Base-by-base conservation (phyloP, 352 stramenopile genomes). In the Peronospora farinosa region DNA sequence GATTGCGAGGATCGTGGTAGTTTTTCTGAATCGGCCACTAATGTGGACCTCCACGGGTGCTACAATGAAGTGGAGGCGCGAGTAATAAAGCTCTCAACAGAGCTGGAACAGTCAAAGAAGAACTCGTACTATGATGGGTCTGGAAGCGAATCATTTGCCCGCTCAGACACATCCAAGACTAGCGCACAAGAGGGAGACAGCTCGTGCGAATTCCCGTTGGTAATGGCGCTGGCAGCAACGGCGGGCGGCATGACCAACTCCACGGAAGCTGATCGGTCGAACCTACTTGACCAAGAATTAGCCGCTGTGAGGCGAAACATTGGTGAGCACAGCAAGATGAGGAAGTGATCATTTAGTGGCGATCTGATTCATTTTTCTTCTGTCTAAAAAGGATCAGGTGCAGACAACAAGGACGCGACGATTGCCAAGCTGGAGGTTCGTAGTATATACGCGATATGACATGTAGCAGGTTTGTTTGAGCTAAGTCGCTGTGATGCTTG, bases 161-260 rank as follows among this genome's bases (percentile, higher is more conserved):
- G 62, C 0, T 90, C 78, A 0, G 79, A 90, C 47, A 43, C 79
- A 38, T 92, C 80, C 12, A 87, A 89, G 57, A 69, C 65, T 0
- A 88, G 79, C 23, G 70, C 61, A 19, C 74, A 66, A 13, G 80
- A 79, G 41, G 76, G 62, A 16, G 78, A 86, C 46, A 88, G 76
- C 15, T 88, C 74, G 15, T 92, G 72, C 39, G 80, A 94, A 43
- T 91, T 94, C 52, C 83, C 83, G 19, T 59, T 94, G 17, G 80
- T 90, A 16, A 48, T 94, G 11, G 83, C 80, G 8, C 52, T 94
- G 8, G 80, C 83, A 30, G 83, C 78, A 7, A 89, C 75, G 9
- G 76, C 81, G 4, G 78, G 76, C 38, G 78, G 57, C 4, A 80
- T 92, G 72, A 79, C 66, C 25, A 87, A 76, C 40, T 86, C 78